Percentiles rank a stretch among this genome's conserved stretches.
Evolutionary conservation across 306 rosid species (phyloP).

Genomic region (Pueraria montana): DNA sequence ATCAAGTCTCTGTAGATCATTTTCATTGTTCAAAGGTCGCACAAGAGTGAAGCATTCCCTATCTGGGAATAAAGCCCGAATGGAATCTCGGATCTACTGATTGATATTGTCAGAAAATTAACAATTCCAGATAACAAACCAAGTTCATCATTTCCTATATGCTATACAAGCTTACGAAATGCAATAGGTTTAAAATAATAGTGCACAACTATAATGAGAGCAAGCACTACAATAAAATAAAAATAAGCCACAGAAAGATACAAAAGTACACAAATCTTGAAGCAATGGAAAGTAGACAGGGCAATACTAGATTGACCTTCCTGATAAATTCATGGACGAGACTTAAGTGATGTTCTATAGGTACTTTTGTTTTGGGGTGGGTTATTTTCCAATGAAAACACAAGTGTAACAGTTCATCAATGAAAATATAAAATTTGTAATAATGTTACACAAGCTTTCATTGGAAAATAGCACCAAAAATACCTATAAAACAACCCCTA

Average conservation of each 20-base stretch:
- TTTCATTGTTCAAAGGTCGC: conserved; percentile 80
- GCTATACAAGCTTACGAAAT: background rate
- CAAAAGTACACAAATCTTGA: background rate
- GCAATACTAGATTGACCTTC: conserved; percentile 8
- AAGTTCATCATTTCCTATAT: conserved; percentile 10
- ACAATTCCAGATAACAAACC: conserved; percentile 25
- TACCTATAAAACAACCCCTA: background rate
- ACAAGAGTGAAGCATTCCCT: conserved; percentile 87
- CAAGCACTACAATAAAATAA: conserved; percentile 23
- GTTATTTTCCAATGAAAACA: background rate
- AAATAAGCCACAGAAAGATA: conserved; percentile 14
- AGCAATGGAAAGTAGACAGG: conserved; percentile 4
- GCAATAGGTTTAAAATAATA: conserved; percentile 11
- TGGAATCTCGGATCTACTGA: conserved; percentile 78
- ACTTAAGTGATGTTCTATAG: background rate
- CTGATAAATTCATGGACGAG: conserved; percentile 6
- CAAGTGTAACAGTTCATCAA: background rate
- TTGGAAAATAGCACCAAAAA: background rate
- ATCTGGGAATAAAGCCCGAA: conserved; percentile 80
- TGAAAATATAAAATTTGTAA: background rate
- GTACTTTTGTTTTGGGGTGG: background rate
- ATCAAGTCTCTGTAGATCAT: conserved; percentile 77
- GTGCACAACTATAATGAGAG: background rate
- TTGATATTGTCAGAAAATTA: conserved; percentile 41
- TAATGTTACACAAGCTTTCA: background rate